A percentile compares a stretch with the other conserved stretches of the same genome.
Conservation (phyloP, 225 moss, liverwort and hornwort species). For the Climacium dendroides region DNA sequence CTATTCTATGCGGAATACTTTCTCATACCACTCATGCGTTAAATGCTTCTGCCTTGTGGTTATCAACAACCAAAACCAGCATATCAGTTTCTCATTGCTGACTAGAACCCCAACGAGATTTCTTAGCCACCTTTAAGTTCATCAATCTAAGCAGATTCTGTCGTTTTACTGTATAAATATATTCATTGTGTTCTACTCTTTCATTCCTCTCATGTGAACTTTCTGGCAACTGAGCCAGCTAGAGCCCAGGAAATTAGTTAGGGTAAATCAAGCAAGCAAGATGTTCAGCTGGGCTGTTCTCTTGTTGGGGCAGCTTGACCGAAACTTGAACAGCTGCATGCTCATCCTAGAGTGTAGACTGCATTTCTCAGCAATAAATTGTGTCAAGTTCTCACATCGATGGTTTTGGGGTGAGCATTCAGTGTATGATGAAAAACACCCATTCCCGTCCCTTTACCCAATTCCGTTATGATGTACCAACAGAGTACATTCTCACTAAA, state of each 20-base stretch:
- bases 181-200: neutral
- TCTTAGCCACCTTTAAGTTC: neutral
- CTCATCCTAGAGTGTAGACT: neutral
- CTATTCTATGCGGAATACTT: conserved; percentile 88
- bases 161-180: neutral
- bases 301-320: neutral
- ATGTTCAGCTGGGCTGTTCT: neutral
- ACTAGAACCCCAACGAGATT: neutral
- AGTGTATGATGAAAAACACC: neutral
- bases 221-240: neutral
- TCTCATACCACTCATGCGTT: conserved; percentile 78
- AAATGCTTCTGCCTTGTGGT: neutral
- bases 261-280: neutral
- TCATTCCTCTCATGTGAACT: neutral
- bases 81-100: neutral
- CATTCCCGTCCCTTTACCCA: too few relatives aligned
- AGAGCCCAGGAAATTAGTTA: neutral
- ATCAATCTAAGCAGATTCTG: neutral
- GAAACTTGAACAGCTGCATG: neutral
- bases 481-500: too few relatives aligned
- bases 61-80: neutral
- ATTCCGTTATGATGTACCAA: too few relatives aligned
- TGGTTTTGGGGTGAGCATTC: neutral
- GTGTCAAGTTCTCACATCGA: neutral
- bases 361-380: neutral